Evolutionary conservation across 768 basidiomycete species (phyloP), one percentile per base, ranked within the genome.

Genomic region (Amanita brunnescens): DNA sequence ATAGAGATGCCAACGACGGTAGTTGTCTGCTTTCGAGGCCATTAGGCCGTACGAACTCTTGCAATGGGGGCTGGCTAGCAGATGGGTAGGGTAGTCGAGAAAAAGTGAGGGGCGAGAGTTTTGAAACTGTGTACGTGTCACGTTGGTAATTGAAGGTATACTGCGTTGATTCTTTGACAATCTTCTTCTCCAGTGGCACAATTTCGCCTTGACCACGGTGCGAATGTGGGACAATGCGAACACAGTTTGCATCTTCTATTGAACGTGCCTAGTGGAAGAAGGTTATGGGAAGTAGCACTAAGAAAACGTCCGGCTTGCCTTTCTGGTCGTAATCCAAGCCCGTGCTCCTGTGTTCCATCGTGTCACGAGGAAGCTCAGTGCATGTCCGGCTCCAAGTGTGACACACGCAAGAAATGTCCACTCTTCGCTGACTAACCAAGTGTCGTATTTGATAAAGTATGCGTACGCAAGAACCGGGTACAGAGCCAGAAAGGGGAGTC

Each of bases 381-480:
- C 91, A 65, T 98, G 96, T 2, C 87, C 81, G 5, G 80, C 85
- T 18, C 88, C 88, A 6, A 99, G 78, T 2, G 81, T 69, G 12
- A 94, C 85, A 57, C 87, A 92, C 33, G 87, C 89, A 18, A 98
- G 78, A 64, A 98, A 99, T 0, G 96, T 95, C 94, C 94, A 98
- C 65, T 98, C 95, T 68, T 95, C 92, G 52, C 88, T 90, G 61
- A 84, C 78, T 49, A 97, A 71, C 87, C 90, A 96, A 55, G 83
- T 71, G 60, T 95, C 90, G 66, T 97, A 96, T 66, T 79, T 85
- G 67, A 92, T 66, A 60, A 85, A 90, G 73, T 97, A 98, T 18
- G 93, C 86, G 65, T 95, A 96, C 21, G 87, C 88, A 26, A 90
- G 77, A 26, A 92, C 64, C 0, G 90, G 90, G 55, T 91, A 92